Conservation (phyloP, 768 basidiomycete species). For the Pulveroboletus sp. region DNA sequence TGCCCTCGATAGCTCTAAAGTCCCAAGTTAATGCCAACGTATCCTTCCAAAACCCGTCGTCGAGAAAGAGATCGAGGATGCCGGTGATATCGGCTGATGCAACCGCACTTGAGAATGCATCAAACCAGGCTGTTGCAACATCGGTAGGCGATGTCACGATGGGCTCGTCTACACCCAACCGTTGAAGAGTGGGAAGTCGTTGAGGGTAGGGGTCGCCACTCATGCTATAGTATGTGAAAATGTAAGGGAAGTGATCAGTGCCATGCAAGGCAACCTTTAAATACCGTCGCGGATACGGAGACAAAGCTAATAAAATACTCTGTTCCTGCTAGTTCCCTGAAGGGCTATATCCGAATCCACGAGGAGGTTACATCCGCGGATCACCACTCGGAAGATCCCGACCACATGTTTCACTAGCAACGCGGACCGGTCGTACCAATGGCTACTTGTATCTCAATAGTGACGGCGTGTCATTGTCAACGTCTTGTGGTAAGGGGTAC, state of each 20-base stretch:
- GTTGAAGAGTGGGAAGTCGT: conserved; percentile 28
- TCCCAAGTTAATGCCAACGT: conserved; percentile 50
- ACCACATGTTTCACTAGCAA: too few relatives aligned
- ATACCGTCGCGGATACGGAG: background rate
- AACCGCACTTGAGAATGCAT: conserved; percentile 20
- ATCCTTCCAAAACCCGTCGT: conserved; percentile 47
- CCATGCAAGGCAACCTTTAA: background rate
- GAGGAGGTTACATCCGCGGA: too few relatives aligned
- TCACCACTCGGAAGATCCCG: too few relatives aligned
- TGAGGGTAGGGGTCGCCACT: conserved; percentile 20
- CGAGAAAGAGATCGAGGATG: conserved; percentile 27
- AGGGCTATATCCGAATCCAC: too few relatives aligned
- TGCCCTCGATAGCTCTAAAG: conserved; percentile 46
- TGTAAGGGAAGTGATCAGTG: background rate
- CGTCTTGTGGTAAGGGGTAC: too few relatives aligned
- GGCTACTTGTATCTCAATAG: too few relatives aligned
- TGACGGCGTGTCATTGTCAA: too few relatives aligned
- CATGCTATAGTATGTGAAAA: conserved; percentile 8
- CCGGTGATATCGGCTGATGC: conserved; percentile 9
- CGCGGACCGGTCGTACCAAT: background rate
- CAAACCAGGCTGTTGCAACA: conserved; percentile 24
- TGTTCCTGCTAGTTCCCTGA: too few relatives aligned
- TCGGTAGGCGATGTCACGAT: conserved; percentile 15
- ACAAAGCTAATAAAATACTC: too few relatives aligned
- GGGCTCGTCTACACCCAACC: conserved; percentile 22